Conservation (phyloP, 1,139 yeast genomes). For the Sugiyamaella paludigena region DNA sequence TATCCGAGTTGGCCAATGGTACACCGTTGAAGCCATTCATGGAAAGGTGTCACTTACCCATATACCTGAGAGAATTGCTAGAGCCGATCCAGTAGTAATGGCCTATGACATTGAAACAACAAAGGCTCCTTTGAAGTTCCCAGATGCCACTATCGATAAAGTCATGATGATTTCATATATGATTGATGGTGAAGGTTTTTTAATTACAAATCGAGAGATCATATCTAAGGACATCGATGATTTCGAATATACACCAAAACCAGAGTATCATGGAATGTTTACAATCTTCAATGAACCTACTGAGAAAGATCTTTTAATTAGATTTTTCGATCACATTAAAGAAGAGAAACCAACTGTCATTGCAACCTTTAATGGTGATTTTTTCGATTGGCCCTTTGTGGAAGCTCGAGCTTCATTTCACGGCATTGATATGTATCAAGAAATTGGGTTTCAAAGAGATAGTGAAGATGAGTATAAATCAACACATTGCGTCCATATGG, state of each 20-base stretch:
- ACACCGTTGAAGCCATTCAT: constrained; percentile 65
- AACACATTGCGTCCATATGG: constrained; percentile 93
- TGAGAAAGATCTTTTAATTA: constrained; percentile 67
- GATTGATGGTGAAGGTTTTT: constrained; percentile 96
- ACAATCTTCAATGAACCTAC: constrained; percentile 87
- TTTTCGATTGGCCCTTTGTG: constrained; percentile 99
- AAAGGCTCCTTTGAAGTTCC: constrained; percentile 93
- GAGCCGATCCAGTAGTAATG: constrained; percentile 95
- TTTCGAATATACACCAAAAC: constrained; percentile 95
- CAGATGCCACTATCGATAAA: constrained; percentile 89
- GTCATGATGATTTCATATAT: constrained; percentile 99
- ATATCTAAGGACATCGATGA: constrained; percentile 94
- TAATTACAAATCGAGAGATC: constrained; percentile 91
- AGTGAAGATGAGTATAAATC: constrained; percentile 89
- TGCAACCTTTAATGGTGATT: constrained; percentile 97
- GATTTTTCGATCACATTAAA: constrained; percentile 87
- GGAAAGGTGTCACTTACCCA: constrained; percentile 58
- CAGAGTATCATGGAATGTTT: constrained; percentile 90
- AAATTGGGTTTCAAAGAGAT: constrained; percentile 91
- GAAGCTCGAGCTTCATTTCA: constrained; percentile 82
- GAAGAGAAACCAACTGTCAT: constrained; percentile 91
- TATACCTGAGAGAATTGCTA: constrained; percentile 74
- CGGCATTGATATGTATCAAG: constrained; percentile 85
- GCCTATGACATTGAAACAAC: constrained; percentile 99
- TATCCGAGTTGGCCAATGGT: constrained; percentile 95